Evolutionary conservation across 2,329 filamentous ascomycete genomes (phyloP).

Genomic region (Ophiostoma pallidulum): DNA sequence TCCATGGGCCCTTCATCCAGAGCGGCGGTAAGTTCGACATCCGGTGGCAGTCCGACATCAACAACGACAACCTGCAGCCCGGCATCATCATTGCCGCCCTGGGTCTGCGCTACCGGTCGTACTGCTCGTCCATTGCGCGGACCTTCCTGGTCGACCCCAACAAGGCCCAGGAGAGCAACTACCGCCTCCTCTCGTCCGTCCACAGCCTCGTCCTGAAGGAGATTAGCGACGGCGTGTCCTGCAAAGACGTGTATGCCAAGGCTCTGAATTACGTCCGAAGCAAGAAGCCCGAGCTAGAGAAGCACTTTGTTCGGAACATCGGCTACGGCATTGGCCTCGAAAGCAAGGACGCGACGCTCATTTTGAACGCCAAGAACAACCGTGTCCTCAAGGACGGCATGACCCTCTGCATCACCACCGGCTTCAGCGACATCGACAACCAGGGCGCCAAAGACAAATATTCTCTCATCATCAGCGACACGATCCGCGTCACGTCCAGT

Average conservation of each 20-base stretch:
- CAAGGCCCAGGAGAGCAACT: slow-evolving; percentile 89
- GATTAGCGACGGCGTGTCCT: slow-evolving; percentile 73
- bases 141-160: slow-evolving; percentile 97
- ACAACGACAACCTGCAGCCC: slow-evolving; percentile 74
- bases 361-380: slow-evolving; percentile 79
- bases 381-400: slow-evolving; percentile 87
- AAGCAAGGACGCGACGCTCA: slow-evolving; percentile 70
- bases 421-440: slow-evolving; percentile 83
- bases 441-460: slow-evolving; percentile 86
- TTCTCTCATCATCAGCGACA: slow-evolving; percentile 84
- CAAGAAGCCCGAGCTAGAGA: slow-evolving; percentile 92
- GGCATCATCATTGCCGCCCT: slow-evolving; percentile 90
- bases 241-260: slow-evolving; percentile 88
- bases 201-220: slow-evolving; percentile 89
- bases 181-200: slow-evolving; percentile 75
- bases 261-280: slow-evolving; percentile 69
- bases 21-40: slow-evolving; percentile 94
- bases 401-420: slow-evolving; percentile 86
- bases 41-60: slow-evolving; percentile 66
- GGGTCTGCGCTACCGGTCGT: slow-evolving; percentile 90
- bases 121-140: slow-evolving; percentile 82
- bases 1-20: slow-evolving; percentile 80
- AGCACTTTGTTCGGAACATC: slow-evolving; percentile 87
- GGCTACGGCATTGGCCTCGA: slow-evolving; percentile 91
- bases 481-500: slow-evolving; percentile 71